Conservation (phyloP, 192 early-diverging fungal genomes). For the Coemansia sp. region DNA sequence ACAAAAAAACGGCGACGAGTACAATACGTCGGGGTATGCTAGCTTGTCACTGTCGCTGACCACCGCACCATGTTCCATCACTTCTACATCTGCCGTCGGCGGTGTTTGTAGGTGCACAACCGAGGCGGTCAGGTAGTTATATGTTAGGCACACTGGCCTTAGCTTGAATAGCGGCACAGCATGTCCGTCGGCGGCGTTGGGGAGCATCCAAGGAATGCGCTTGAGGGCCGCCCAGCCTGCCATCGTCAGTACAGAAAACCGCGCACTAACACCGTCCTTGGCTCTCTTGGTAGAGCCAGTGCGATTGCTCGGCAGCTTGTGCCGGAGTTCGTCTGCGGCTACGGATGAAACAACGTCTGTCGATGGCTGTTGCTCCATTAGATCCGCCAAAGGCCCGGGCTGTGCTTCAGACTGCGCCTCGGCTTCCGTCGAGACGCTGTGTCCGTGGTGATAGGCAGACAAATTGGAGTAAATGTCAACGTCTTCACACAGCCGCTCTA, state of each 20-base stretch:
- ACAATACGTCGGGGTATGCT: slow-evolving; percentile 32
- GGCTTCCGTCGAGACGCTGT: not conserved
- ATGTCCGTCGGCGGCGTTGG: slow-evolving; percentile 6
- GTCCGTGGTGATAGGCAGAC: slow-evolving; percentile 22
- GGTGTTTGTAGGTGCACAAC: not conserved
- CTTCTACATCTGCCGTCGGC: not conserved
- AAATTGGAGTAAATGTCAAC: slow-evolving; percentile 43
- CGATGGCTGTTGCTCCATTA: not conserved
- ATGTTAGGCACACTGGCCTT: slow-evolving; percentile 1
- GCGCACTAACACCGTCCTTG: not conserved
- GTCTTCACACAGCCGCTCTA: slow-evolving; percentile 29
- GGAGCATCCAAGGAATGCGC: slow-evolving; percentile 20
- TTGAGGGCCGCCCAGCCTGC: slow-evolving; percentile 38
- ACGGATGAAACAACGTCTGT: not conserved
- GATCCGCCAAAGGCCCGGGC: not conserved
- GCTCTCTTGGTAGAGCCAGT: not conserved
- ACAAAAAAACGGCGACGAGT: slow-evolving; percentile 55
- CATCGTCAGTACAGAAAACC: slow-evolving; percentile 12
- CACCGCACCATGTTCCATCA: not conserved
- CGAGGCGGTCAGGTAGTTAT: slow-evolving; percentile 34
- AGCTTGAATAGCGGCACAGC: slow-evolving; percentile 46
- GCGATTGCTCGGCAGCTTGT: not conserved
- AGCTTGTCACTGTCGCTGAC: not conserved
- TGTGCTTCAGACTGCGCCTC: not conserved
- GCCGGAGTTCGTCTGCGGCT: not conserved